These are phyloP conservation scores for Citrus inodora DNA, from an alignment of 345 rosid genomes.

Conservation along the genomic window DNA sequence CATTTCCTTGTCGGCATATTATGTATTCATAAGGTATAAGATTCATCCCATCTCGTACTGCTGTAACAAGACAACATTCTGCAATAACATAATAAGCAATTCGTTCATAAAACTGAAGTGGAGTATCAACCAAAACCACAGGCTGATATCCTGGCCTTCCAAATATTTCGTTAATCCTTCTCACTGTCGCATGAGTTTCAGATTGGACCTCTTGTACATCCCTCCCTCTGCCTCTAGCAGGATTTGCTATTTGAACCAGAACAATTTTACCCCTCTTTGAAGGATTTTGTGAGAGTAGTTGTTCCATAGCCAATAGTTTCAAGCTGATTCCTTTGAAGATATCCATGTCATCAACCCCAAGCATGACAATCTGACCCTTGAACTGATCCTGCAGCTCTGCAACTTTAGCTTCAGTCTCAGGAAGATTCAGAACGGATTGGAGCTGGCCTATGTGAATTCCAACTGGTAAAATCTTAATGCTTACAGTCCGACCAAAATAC, in stretches of 20 bases:
- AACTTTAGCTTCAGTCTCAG: conserved; percentile 68
- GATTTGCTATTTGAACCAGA: conserved; percentile 92
- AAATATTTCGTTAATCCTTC: conserved; percentile 67
- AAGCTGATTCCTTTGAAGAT: conserved; percentile 91
- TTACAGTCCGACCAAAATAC: conserved; percentile 83
- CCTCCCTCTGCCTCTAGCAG: conserved; percentile 91
- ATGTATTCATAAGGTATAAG: conserved; percentile 90
- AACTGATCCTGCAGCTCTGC: conserved; percentile 62
- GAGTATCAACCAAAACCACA: conserved; percentile 62
- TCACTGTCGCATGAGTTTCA: conserved; percentile 69
- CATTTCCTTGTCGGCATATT: conserved; percentile 79
- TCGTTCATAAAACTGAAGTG: conserved; percentile 84
- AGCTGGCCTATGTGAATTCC: conserved; percentile 91
- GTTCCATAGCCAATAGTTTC: conserved; percentile 95
- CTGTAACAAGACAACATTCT: conserved; percentile 92
- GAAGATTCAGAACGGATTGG: conserved; percentile 65
- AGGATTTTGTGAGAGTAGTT: conserved; percentile 71
- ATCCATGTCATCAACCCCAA: conserved; percentile 97
- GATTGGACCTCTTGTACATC: conserved; percentile 78
- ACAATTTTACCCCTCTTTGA: conserved; percentile 68
- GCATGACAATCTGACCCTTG: conserved; percentile 58
- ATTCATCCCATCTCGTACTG: conserved; percentile 97
- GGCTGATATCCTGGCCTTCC: conserved; percentile 81
- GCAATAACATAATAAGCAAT: conserved; percentile 89
- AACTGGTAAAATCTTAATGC: conserved; percentile 89